Base-by-base conservation (phyloP, 768 basidiomycete species). In the Chalciporus chontae region DNA sequence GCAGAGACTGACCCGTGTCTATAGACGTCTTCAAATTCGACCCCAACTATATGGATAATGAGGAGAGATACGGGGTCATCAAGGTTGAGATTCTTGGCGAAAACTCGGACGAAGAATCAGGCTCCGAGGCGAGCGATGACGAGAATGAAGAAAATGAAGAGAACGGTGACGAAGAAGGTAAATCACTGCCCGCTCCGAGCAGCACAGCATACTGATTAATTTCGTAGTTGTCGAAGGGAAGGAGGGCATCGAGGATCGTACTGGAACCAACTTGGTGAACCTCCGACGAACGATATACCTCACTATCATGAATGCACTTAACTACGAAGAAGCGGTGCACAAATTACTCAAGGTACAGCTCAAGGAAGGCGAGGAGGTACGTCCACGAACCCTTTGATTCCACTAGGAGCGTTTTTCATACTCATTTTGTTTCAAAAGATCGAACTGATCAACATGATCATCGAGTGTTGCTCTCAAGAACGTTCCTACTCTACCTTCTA, bases 381-480 rank as follows among this genome's bases (percentile, higher is more conserved):
- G 73, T 69, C 43, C 14, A 2, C 23, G 9, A 1, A 32, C 15
- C 29, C 43, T 8, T 26, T 5, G 23, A n/a, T 41, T 14, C 4
- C 32, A 31, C 5, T 18, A 39, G 8, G 2, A 27, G 27, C 23
- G 1, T 24, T 44, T 24, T 44, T 17, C 46, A 39, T 46, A 17
- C 17, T 8, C 27, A 48, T 36, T 43, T 21, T 41, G 4, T 48
- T 14, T 19, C 31, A n/a, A 61, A 21, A 96, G 92, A 88, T 92
- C 59, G 95, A 97, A 67, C 71, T 99, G 50, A 83, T 90, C 67
- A 97, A 98, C 77, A 99, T 99, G 96, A 81, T 99, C 54, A 90
- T 99, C 69, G 95, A 98, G 63, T 99, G 96, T 87, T 98, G 96
- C 68, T 98, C 96, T 2, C 96, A 99, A 74, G 96, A 98, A 68